A percentile compares a stretch with the other conserved stretches of the same genome.
phyloP scores from a whole-genome alignment of 1,284 basidiomycete species.

The Caloboletus firmus region DNA sequence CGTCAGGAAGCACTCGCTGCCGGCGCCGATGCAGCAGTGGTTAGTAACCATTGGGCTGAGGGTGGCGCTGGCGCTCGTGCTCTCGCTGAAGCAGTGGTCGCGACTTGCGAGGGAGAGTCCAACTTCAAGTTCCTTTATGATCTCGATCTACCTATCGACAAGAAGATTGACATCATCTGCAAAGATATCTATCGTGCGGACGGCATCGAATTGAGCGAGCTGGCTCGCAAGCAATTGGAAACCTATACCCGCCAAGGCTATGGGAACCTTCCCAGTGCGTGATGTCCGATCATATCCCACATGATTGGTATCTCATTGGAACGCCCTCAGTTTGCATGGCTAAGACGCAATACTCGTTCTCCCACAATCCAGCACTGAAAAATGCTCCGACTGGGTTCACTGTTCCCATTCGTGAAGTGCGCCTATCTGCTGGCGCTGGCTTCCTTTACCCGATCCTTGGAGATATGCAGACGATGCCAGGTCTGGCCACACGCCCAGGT shows the following conservation, averaged over 20 bases:
- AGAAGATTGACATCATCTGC: constrained; percentile 86
- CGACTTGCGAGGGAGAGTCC: constrained; percentile 80
- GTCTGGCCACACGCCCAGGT: constrained; percentile 91
- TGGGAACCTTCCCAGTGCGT: constrained; percentile 74
- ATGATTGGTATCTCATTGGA: constrained; percentile 6
- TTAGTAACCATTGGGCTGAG: constrained; percentile 96
- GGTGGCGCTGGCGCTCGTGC: constrained; percentile 87
- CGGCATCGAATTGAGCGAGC: constrained; percentile 81
- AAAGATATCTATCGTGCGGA: constrained; percentile 91
- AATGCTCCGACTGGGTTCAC: constrained; percentile 90
- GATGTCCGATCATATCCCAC: background rate
- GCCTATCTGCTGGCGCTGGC: constrained; percentile 90
- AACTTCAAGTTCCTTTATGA: constrained; percentile 92
- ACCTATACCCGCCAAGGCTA: constrained; percentile 93
- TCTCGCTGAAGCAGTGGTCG: constrained; percentile 85
- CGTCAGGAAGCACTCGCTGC: constrained; percentile 77
- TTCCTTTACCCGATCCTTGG: constrained; percentile 95
- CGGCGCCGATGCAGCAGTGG: constrained; percentile 94
- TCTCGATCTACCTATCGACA: constrained; percentile 77
- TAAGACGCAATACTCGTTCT: constrained; percentile 97
- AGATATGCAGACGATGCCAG: constrained; percentile 98
- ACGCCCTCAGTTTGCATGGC: constrained; percentile 84
- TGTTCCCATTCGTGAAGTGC: constrained; percentile 88
- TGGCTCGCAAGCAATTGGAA: constrained; percentile 85
- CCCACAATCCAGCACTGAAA: constrained; percentile 91